Conservation (phyloP, 176 grass and related monocot genomes). For the Areca catechu region DNA sequence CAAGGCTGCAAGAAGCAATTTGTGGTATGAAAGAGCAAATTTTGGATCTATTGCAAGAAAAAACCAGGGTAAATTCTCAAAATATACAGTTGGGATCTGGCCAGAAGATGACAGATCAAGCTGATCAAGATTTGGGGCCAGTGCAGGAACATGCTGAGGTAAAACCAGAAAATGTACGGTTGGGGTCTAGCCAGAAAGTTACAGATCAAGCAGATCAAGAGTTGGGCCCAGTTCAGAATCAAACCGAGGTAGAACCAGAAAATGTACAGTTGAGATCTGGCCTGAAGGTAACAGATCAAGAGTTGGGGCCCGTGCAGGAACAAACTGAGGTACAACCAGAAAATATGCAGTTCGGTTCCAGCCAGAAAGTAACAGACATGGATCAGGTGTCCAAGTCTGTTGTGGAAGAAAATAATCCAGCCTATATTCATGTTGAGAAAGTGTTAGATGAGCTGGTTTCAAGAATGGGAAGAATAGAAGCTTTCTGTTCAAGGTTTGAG, state of each 20-base stretch:
- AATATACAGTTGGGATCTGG: neutral
- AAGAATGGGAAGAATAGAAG: conserved; percentile 71
- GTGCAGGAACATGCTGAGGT: too few species aligned
- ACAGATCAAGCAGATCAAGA: neutral
- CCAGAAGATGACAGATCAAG: neutral
- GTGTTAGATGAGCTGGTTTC: conserved; percentile 63
- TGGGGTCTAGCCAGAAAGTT: too few species aligned
- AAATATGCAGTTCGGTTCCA: conserved; percentile 1
- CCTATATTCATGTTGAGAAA: conserved; percentile 39
- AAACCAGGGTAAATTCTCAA: neutral
- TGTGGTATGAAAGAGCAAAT: neutral
- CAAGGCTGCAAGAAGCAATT: conserved; percentile 14
- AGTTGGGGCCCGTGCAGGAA: conserved; percentile 16
- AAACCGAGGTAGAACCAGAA: conserved; percentile 25
- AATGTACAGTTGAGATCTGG: neutral
- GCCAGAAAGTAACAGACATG: conserved; percentile 18
- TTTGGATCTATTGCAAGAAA: neutral
- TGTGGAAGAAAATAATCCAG: conserved; percentile 15
- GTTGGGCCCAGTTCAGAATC: conserved; percentile 17
- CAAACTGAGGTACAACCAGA: conserved; percentile 26
- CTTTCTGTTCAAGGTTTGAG: conserved; percentile 64
- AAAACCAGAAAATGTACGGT: too few species aligned
- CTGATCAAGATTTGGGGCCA: too few species aligned
- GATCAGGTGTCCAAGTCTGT: conserved; percentile 13
- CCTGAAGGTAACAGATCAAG: conserved; percentile 16